Percentiles rank a stretch among this genome's conserved stretches.
phyloP scores from a whole-genome alignment of 2,329 filamentous ascomycete species.

The Chrysoporthe puriensis region DNA sequence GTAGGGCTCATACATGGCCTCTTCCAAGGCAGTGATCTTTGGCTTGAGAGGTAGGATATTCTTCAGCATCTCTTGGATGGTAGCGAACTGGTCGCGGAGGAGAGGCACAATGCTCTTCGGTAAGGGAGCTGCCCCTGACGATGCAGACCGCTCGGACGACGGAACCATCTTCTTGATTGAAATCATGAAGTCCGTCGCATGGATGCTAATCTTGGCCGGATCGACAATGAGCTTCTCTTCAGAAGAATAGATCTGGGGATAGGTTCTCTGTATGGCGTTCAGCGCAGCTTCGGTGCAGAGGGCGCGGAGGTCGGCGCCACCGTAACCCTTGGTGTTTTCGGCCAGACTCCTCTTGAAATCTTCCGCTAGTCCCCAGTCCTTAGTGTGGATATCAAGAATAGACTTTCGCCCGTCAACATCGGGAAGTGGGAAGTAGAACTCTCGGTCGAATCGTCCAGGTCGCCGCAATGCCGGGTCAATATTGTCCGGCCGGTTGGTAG shows the following conservation, averaged over 20 bases:
- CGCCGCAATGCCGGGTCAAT: conserved; percentile 94
- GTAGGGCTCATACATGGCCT: conserved; percentile 89
- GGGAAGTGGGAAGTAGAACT: conserved; percentile 96
- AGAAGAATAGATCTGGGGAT: conserved; percentile 93
- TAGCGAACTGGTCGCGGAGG: conserved; percentile 70
- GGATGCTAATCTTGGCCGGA: conserved; percentile 79
- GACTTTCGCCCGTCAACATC: conserved; percentile 77
- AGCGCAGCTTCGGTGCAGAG: conserved; percentile 94
- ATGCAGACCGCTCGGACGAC: conserved; percentile 87
- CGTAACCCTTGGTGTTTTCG: conserved; percentile 91
- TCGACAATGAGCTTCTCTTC: conserved; percentile 89
- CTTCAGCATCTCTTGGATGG: conserved; percentile 72
- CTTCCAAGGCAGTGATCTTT: conserved; percentile 85
- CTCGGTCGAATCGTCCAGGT: conserved; percentile 92
- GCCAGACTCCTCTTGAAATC: conserved; percentile 83
- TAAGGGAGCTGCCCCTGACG: conserved; percentile 80
- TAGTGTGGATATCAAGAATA: conserved; percentile 94
- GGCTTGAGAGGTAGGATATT: conserved; percentile 83
- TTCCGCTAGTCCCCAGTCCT: conserved; percentile 83
- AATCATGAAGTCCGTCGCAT: conserved; percentile 95
- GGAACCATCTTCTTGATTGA: conserved; percentile 96
- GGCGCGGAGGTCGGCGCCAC: conserved; percentile 90
- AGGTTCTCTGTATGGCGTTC: conserved; percentile 93
- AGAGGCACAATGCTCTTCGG: conserved; percentile 81
- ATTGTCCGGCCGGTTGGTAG: conserved; percentile 96